Base-by-base conservation (phyloP, 495 filamentous ascomycete genomes). In the Ramalina intermedia region DNA sequence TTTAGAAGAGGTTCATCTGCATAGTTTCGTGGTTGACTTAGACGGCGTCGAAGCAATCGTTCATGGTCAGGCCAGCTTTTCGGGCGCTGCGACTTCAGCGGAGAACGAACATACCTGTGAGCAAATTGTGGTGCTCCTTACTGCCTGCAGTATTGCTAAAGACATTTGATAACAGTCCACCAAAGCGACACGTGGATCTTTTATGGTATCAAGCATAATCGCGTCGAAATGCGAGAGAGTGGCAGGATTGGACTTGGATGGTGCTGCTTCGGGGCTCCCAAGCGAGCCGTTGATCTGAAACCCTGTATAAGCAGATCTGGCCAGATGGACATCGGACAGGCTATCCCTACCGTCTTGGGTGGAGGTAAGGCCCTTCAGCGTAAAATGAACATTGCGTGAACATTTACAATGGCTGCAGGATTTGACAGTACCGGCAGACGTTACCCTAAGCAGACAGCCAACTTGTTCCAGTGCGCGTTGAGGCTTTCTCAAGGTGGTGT, bases 31-130 rank as follows among this genome's bases (percentile, higher is more conserved):
- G 20, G 26, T 54, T 12, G 51, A 47, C 1, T 36, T 49, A 0
- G 51, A 54, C 23, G 51, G 51, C 17, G 51, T 49, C 26, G 51
- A 54, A 49, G 44, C 46, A 6, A 48, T 54, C 35, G 35, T 43
- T 20, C 47, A 39, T 44, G 51, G 51, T 0, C 41, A 39, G 1
- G 51, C 35, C 9, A 37, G 8, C 12, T 43, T 54, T n/a, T 23
- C 29, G 12, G 29, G 29, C 2, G 29, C 46, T 2, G 51, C 48
- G 35, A 49, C 23, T 23, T 7, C 13, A 9, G 46, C 23, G 21
- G 26, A 21, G 35, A 41, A 39, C 11, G 38, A 14, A 43, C 18
- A 12, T 37, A 41, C 17, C 37, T 44, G 46, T 37, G 37, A 36
- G 46, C 29, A 16, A 35, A 44, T 29, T 38, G 35, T 26, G 36